Base-by-base conservation (phyloP, 1,139 yeast genomes). In the Schwanniomyces etchellsii region DNA sequence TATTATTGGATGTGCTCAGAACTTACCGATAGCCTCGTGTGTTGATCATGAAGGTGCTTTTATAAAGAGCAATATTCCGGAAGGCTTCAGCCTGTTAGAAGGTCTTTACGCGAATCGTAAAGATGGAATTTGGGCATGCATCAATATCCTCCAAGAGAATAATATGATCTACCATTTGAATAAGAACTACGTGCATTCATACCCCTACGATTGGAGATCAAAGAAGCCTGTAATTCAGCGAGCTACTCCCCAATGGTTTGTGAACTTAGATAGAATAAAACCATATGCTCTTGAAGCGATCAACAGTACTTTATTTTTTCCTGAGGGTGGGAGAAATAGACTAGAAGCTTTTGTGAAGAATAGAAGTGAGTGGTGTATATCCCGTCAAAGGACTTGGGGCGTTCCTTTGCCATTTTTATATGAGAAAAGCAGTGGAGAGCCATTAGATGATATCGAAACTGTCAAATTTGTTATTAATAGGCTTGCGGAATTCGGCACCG, bases 311-410 rank as follows among this genome's bases (percentile, higher is more conserved):
- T 52, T 67, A 6, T 91, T 91, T 45, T 60, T 68, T 32, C 98
- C 98, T 0, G 74, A 70, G 28, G 57, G 74, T 4, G 97, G 97
- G 2, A 60, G 62, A 26, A 80, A 73, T 33, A 65, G 98, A 40
- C 67, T 91, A 24, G 50, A 68, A 2, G 75, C 94, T 21, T 91
- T 89, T 48, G 73, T 89, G 18, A 65, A 64, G 13, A 78, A 81
- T 33, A 74, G 99, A 55, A 77, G 78, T 38, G 98, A 91, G 51
- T 91, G 99, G 99, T 91, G 99, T 57, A 88, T 91, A 29, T 89
- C 97, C 1, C 71, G 99, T 44, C 99, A 91, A 55, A 74, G 99
- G 43, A 71, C 77, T n/a, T 91, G 99, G 99, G 99, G 99, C 28
- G 97, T 91, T 24, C 98, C 98, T 1, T 82, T 91, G 27, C 98